Base-by-base conservation (phyloP, 2,329 filamentous ascomycete species). In the Stemphylium lycopersici region DNA sequence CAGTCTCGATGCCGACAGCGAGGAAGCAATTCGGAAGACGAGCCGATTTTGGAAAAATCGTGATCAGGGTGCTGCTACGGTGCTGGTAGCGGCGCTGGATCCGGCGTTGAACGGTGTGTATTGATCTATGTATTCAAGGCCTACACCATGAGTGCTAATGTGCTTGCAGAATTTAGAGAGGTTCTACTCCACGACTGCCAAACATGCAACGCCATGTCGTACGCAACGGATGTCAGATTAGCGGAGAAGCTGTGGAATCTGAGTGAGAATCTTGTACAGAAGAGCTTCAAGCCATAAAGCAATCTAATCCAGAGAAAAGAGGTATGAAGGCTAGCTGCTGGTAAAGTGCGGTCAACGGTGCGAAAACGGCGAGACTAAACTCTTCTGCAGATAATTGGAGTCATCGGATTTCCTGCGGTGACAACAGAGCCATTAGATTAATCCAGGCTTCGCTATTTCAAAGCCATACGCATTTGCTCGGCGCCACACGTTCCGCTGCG, bases 21-120 rank as follows among this genome's bases (percentile, higher is more conserved):
- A 71, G 40, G 63, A 48, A 7, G 61, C 64, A 6, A 67, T 73
- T 29, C 58, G 61, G 8, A 63, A 63, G 2, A 69, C 62, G 1
- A 64, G 61, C 31, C 43, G 60, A 0, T 71, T 72, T n/a, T 71
- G 67, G 69, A 73, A 73, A 53, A 72, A 65, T 22, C 68, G 58
- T 33, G 70, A 73, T 55, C 70, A 73, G 26, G 70, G 70, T 7
- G 61, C 67, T 37, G 65, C 67, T 6, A 73, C 69, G 4, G 65
- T 61, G 3, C 13, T 73, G 16, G 69, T 73, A 12, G 70, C 67
- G 3, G 69, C 69, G 5, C 61, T 73, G n/a, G 70, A 73, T 55
- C 69, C 69, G 15, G 57, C 60, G 13, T 37, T 72, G 11, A 59
- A 66, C n/a, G 45, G 68, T 69, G 39, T 41, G 56, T 15, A 5